Evolutionary conservation across 2,329 filamentous ascomycete genomes (phyloP), one percentile per base, ranked within the genome.

Genomic region (Alternaria triticimaculans): DNA sequence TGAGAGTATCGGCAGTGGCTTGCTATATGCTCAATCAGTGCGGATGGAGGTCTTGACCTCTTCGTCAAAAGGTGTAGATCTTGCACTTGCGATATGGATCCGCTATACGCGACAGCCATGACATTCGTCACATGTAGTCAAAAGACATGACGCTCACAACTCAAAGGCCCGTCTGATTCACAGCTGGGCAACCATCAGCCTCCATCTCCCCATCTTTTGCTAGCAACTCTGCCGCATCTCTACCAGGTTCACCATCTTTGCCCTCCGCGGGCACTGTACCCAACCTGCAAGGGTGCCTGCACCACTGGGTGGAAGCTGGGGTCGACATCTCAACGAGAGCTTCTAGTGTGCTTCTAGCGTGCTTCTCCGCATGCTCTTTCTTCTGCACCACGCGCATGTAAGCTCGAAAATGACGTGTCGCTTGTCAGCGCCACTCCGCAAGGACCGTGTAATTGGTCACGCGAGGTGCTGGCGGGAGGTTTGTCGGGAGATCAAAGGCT

Each of bases 281-380:
- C 49, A 14, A 33, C 18, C 45, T 51, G 21, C 46, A 12, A 25
- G 50, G 50, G 55, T 48, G 50, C 37, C 25, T 60, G 14, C 37
- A 62, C 57, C 44, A 63, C 41, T 33, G 20, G 45, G 25, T 45
- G 37, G 30, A 58, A 51, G 43, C 60, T 50, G 48, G 60, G 48
- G 41, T 41, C 28, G 20, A 30, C 58, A 26, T 43, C 66, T 67
- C 68, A 71, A 69, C 66, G 56, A 53, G 43, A 8, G 20, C 33
- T 72, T 73, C 71, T 71, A 72, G 68, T 33, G 25, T 5, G 5
- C 64, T 73, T 73, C 71, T 71, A 73, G 67, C 64, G 56, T 49
- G 46, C 64, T 74, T 72, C 70, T 55, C 25, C 65, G 68, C 66
- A 68, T 60, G 28, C 23, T 55, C 28, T 50, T 23, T 55, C 28